phyloP scores from a whole-genome alignment of 768 basidiomycete genomes.

The Agrocybe pediades region DNA sequence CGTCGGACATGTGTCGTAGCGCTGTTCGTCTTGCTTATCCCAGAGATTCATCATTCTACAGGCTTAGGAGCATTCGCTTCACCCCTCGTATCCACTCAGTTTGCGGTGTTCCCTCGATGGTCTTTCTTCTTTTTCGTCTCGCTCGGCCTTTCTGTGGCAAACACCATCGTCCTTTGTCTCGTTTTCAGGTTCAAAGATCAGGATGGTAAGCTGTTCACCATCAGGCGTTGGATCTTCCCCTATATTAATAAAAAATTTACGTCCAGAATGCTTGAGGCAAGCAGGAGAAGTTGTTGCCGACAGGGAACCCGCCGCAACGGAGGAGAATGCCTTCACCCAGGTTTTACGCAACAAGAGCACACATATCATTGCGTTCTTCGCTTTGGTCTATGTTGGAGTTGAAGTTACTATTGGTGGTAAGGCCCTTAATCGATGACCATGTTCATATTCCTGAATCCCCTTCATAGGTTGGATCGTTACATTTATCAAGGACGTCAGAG shows the following conservation, averaged over 20 bases:
- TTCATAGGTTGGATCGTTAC: conserved; percentile 65
- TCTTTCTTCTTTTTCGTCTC: conserved; percentile 78
- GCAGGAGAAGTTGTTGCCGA: conserved; percentile 52
- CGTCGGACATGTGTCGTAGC: background rate
- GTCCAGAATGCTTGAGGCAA: conserved; percentile 52
- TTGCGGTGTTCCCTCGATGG: conserved; percentile 66
- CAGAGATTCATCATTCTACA: conserved; percentile 22
- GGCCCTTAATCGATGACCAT: background rate
- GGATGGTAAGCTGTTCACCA: conserved; percentile 48
- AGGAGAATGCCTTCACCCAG: conserved; percentile 43
- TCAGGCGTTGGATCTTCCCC: conserved; percentile 17
- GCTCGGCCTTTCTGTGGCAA: conserved; percentile 60
- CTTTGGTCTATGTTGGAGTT: conserved; percentile 67
- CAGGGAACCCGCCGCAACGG: conserved; percentile 30
- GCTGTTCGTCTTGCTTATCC: background rate
- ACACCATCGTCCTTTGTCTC: conserved; percentile 46
- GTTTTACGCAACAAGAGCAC: conserved; percentile 54
- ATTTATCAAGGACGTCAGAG: conserved; percentile 41
- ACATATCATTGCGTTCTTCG: conserved; percentile 63
- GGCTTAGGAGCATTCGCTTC: conserved; percentile 67
- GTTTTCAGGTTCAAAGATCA: conserved; percentile 74
- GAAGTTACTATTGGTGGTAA: conserved; percentile 56
- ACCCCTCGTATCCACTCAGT: conserved; percentile 82
- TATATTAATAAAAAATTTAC: background rate
- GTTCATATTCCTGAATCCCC: background rate